phyloP scores from a whole-genome alignment of 2,329 filamentous ascomycete genomes.

The Pestalotiopsis sp. region DNA sequence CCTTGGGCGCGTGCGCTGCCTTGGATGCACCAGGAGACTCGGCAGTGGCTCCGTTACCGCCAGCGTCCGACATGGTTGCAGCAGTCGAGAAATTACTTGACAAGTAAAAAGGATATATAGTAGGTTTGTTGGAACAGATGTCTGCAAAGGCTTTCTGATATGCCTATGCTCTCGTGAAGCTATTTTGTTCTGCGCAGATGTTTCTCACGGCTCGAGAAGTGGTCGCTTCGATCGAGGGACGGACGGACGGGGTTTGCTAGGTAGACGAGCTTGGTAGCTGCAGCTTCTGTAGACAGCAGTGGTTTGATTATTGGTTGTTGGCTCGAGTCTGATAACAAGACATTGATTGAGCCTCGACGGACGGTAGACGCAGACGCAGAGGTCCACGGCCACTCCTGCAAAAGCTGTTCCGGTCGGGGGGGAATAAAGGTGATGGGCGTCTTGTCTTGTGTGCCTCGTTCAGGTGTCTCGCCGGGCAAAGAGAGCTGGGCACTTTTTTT shows the following conservation, averaged over 20 bases:
- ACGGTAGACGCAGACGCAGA: slow-evolving; percentile 11
- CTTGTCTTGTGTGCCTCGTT: not conserved
- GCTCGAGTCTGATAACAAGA: not conserved
- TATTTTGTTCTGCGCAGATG: not conserved
- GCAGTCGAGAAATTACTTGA: not conserved
- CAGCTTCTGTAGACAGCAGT: not conserved
- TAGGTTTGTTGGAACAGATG: not conserved
- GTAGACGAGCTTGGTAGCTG: not conserved
- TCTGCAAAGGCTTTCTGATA: not conserved
- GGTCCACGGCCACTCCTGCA: slow-evolving; percentile 10
- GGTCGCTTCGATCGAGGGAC: not conserved
- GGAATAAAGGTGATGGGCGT: not conserved
- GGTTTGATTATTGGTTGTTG: not conserved
- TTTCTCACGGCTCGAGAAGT: not conserved
- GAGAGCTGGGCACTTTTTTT: slow-evolving; percentile 7
- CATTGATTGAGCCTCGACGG: slow-evolving; percentile 4
- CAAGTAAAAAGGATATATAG: not conserved
- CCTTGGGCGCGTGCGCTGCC: slow-evolving; percentile 64
- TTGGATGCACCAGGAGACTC: slow-evolving; percentile 41
- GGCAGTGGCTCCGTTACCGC: slow-evolving; percentile 19
- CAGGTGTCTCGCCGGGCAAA: not conserved
- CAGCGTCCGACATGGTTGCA: slow-evolving; percentile 18
- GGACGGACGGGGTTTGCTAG: not conserved
- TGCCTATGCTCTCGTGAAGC: not conserved
- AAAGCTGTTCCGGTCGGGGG: not conserved